Conservation (phyloP, 2,329 filamentous ascomycete genomes). For the Teratosphaeriaceae sp. region DNA sequence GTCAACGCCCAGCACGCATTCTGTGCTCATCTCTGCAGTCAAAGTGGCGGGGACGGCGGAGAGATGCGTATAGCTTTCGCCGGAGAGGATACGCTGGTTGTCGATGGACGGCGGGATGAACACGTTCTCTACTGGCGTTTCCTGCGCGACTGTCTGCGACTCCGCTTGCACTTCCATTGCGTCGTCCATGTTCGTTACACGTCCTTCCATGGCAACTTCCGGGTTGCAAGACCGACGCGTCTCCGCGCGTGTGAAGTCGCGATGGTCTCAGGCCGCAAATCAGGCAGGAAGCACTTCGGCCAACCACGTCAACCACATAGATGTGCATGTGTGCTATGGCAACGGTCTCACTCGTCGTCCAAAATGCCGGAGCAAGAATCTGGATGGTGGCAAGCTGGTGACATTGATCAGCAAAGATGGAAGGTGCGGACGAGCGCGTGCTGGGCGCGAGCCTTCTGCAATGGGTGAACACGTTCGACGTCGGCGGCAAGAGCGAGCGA, state of each 20-base stretch:
- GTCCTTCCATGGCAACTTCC: too few relatives aligned
- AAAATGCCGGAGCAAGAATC: too few relatives aligned
- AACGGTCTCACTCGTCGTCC: too few relatives aligned
- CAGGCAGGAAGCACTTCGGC: too few relatives aligned
- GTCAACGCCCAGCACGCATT: constrained; percentile 81
- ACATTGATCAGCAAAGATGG: constrained; percentile 10
- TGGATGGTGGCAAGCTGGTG: background rate
- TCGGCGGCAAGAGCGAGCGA: constrained; percentile 28
- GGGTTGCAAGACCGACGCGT: too few relatives aligned
- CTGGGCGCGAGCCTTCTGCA: constrained; percentile 25
- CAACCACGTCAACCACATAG: too few relatives aligned
- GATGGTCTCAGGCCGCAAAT: too few relatives aligned
- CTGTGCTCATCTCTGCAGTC: constrained; percentile 39
- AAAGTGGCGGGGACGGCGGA: constrained; percentile 38
- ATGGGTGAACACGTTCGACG: constrained; percentile 40
- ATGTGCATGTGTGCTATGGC: too few relatives aligned
- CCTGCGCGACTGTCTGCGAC: constrained; percentile 25
- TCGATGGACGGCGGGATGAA: constrained; percentile 45
- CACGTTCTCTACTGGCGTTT: constrained; percentile 29
- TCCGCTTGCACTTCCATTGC: constrained; percentile 23
- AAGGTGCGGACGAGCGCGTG: constrained; percentile 14
- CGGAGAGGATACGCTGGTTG: constrained; percentile 32
- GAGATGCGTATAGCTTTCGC: constrained; percentile 43
- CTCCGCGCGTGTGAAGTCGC: too few relatives aligned
- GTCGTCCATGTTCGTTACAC: constrained; percentile 28